A percentile compares a stretch with the other conserved stretches of the same genome.
phyloP scores from a whole-genome alignment of 495 filamentous ascomycete species.

The Elasticomyces elasticus region DNA sequence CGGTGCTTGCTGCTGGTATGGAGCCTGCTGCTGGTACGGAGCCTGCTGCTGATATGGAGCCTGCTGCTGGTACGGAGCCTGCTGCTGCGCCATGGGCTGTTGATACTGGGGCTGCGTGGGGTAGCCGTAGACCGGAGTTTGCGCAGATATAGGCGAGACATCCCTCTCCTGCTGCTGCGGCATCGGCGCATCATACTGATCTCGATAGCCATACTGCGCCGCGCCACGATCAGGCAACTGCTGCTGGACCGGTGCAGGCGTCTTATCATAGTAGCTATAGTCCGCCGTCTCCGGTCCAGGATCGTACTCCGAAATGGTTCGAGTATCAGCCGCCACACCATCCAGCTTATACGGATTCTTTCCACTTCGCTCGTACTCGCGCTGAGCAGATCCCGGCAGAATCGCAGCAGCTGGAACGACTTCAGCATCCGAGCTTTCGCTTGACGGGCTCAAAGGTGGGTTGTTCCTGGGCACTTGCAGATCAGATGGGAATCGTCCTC shows the following conservation, averaged over 20 bases:
- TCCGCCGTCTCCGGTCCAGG: neutral
- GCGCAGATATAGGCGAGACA: neutral
- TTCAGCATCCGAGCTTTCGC: conserved; percentile 48
- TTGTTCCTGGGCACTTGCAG: conserved; percentile 59
- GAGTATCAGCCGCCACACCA: conserved; percentile 9
- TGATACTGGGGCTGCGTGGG: neutral
- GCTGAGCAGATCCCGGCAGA: conserved; percentile 13
- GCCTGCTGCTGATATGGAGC: neutral
- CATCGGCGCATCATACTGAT: neutral
- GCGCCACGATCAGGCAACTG: neutral
- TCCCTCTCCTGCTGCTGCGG: neutral
- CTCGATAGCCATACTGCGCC: neutral
- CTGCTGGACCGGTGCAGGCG: neutral
- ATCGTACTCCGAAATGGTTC: neutral
- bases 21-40: neutral
- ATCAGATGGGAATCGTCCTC: conserved; percentile 75
- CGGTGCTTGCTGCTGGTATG: neutral
- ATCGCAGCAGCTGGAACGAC: conserved; percentile 46
- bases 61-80: neutral
- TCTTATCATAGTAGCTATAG: neutral
- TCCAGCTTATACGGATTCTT: conserved; percentile 15
- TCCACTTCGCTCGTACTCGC: conserved; percentile 2
- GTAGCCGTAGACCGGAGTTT: neutral
- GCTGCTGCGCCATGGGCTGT: neutral
- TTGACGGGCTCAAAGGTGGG: conserved; percentile 7